phyloP scores from a whole-genome alignment of 768 basidiomycete species.

The Guyanaporus albipodus region DNA sequence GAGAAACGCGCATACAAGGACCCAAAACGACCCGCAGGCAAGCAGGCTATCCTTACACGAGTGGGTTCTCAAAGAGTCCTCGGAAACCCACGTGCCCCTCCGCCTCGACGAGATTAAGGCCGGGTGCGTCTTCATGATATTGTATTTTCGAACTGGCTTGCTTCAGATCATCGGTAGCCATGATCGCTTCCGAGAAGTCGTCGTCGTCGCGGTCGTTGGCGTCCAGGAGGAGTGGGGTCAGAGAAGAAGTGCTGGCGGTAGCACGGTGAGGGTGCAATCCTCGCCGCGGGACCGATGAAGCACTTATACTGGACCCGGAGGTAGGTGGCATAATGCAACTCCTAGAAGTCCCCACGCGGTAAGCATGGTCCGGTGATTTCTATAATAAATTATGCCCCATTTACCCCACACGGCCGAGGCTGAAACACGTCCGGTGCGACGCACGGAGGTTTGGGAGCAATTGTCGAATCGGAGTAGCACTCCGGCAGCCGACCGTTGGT shows the following conservation, averaged over 20 bases:
- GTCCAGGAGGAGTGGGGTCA: conserved; percentile 5
- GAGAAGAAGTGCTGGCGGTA: conserved; percentile 15
- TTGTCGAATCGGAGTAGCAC: too few relatives aligned
- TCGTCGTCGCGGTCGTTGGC: conserved; percentile 5
- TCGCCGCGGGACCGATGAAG: not conserved
- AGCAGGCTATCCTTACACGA: conserved; percentile 19
- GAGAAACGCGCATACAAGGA: not conserved
- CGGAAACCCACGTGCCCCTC: conserved; percentile 24
- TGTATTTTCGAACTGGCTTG: not conserved
- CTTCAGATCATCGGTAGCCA: conserved; percentile 6
- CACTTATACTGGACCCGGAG: conserved; percentile 15
- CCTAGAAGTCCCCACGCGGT: not conserved
- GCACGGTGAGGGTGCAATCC: not conserved
- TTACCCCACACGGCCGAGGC: too few relatives aligned
- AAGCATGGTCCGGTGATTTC: too few relatives aligned
- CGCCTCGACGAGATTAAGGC: conserved; percentile 7
- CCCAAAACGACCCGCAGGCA: not conserved
- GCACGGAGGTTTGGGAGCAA: too few relatives aligned
- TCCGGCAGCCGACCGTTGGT: too few relatives aligned
- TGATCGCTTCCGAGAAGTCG: conserved; percentile 1
- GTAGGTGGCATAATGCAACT: not conserved
- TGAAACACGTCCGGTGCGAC: too few relatives aligned
- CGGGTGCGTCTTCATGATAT: not conserved
- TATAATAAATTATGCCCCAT: not conserved
- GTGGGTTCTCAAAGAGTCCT: conserved; percentile 28